Evolutionary conservation across 768 basidiomycete genomes (phyloP), one percentile per base, ranked within the genome.

Genomic region (Phanerochaete sordida): DNA sequence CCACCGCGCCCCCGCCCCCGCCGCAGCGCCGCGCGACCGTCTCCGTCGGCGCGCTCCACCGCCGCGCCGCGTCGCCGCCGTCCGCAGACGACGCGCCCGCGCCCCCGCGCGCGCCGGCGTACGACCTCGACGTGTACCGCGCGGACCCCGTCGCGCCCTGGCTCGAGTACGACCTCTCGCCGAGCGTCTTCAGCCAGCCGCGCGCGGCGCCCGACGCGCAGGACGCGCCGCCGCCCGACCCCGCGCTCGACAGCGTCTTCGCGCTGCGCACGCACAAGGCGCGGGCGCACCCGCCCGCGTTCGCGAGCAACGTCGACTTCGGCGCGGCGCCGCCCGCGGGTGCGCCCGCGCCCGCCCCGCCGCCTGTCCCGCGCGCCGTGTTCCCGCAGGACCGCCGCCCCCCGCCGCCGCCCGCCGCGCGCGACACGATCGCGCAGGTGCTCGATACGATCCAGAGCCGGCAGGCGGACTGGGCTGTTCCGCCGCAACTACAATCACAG

Each of bases 141-240:
- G 13, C 37, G 8, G 53, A 54, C 53, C 35, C 53, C 1, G 53
- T 23, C 9, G 31, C 33, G 3, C 23, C 61, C 11, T 57, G 37
- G 12, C 23, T n/a, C 46, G 57, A 54, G 37, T 62, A 58, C 45
- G 61, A 62, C 47, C 35, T 62, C 15, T 58, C 61, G 3, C 61
- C 61, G 7, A 56, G 53, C n/a, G 57, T 62, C 24, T 62, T 62
- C 52, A 55, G 30, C 50, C 60, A 58, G 24, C 35, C 47, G 13
- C 35, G 26, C 11, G 9, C 47, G 16, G 19, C 37, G n/a, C 31
- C 7, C n/a, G 33, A 35, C 35, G 24, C 35, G 31, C 48, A 12
- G 47, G 23, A 16, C 16, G 11, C 23, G 39, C n/a, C 23, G 19
- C 48, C 55, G 2, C 24, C 33, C 6, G 56, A 57, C 43, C 48